These are phyloP conservation scores for Bolboschoenus planiculmis DNA, from an alignment of 176 grass and related monocot species.

Conservation along the genomic window DNA sequence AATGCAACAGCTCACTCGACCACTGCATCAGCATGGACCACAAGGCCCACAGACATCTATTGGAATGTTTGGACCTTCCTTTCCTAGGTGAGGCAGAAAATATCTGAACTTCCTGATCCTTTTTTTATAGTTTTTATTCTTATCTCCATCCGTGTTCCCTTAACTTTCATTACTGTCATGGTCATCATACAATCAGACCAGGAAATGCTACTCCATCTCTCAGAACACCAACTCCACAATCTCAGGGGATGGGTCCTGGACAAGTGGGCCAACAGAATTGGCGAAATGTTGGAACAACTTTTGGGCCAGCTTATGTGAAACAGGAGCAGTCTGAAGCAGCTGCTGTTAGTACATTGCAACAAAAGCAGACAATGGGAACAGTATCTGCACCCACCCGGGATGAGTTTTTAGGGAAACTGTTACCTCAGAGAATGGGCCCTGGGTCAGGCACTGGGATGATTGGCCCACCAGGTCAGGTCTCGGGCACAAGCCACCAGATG, in stretches of 20 bases:
- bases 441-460: slow-evolving; percentile 14
- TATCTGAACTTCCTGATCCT: neutral
- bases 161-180: neutral
- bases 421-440: slow-evolving; percentile 29
- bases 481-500: slow-evolving; percentile 12
- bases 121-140: neutral
- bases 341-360: slow-evolving; percentile 34
- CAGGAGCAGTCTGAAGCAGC: slow-evolving; percentile 33
- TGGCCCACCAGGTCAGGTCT: neutral
- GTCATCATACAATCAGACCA: neutral
- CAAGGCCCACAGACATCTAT: slow-evolving; percentile 58
- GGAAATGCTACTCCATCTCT: slow-evolving; percentile 7
- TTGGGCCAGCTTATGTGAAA: slow-evolving; percentile 40
- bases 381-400: slow-evolving; percentile 37
- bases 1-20: slow-evolving; percentile 18
- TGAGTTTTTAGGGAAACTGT: slow-evolving; percentile 34
- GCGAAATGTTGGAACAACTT: slow-evolving; percentile 19
- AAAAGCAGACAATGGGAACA: slow-evolving; percentile 43
- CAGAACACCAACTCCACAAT: slow-evolving; percentile 5
- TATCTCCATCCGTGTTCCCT: neutral
- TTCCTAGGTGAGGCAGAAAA: slow-evolving; percentile 3
- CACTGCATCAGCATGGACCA: slow-evolving; percentile 34
- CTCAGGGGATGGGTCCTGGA: slow-evolving; percentile 18
- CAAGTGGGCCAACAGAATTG: slow-evolving; percentile 16
- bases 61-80: slow-evolving; percentile 39